Conservation (phyloP, 1,284 basidiomycete genomes). For the Cystobasidiaceae sp. region DNA sequence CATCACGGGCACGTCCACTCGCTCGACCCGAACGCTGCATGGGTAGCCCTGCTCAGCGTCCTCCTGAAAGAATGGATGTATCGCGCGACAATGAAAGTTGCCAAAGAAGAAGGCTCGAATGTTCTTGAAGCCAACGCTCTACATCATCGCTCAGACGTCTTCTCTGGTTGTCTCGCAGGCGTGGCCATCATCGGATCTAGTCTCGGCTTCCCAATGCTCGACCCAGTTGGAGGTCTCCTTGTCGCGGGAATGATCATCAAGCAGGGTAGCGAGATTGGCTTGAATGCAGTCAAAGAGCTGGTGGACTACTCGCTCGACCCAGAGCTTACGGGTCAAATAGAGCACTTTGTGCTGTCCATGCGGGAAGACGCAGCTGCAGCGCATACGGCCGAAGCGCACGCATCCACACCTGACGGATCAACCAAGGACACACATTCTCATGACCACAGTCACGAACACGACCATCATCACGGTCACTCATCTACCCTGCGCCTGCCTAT, state of each 20-base stretch:
- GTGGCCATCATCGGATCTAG: slow-evolving; percentile 76
- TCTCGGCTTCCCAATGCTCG: slow-evolving; percentile 75
- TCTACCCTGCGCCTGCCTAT: slow-evolving; percentile 15
- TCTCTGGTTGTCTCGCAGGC: slow-evolving; percentile 79
- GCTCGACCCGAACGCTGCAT: slow-evolving; percentile 89
- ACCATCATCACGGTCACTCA: neutral
- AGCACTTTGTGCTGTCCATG: slow-evolving; percentile 15
- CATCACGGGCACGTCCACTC: slow-evolving; percentile 14
- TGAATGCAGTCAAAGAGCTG: slow-evolving; percentile 31
- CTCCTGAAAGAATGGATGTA: slow-evolving; percentile 89
- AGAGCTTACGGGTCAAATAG: slow-evolving; percentile 26
- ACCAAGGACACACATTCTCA: neutral
- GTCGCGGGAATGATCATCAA: slow-evolving; percentile 75
- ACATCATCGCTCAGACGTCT: slow-evolving; percentile 91
- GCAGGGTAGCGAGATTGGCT: slow-evolving; percentile 26
- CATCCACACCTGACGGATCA: neutral
- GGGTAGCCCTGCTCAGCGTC: slow-evolving; percentile 82
- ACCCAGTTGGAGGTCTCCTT: slow-evolving; percentile 86
- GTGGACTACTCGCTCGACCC: slow-evolving; percentile 28
- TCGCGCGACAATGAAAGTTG: slow-evolving; percentile 71
- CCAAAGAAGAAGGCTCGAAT: slow-evolving; percentile 79
- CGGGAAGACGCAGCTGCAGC: slow-evolving; percentile 1
- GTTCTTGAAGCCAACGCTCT: slow-evolving; percentile 87
- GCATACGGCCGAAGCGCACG: neutral
- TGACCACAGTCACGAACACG: slow-evolving; percentile 7